Evolutionary conservation across 441 rosid genomes (phyloP).

Genomic region (Eruca vesicaria): DNA sequence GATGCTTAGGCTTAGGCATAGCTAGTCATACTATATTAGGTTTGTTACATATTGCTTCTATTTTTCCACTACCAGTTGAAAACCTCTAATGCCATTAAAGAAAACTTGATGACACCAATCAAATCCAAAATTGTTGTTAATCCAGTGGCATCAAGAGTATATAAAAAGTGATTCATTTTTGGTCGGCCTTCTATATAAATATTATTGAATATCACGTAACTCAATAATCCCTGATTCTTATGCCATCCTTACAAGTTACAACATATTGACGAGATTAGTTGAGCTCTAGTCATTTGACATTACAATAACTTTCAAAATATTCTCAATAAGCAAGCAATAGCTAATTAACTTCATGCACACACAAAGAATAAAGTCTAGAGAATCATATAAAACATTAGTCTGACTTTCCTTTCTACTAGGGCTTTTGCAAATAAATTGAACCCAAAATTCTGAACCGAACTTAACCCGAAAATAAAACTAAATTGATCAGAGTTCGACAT

Average conservation of each 20-base stretch:
- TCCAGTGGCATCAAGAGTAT: slow-evolving; percentile 11
- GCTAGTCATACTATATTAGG: too few species aligned
- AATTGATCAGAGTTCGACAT: too few species aligned
- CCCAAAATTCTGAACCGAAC: too few species aligned
- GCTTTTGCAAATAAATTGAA: too few species aligned
- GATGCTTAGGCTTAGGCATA: too few species aligned
- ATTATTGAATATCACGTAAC: not conserved
- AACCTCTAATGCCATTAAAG: not conserved
- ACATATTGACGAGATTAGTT: slow-evolving; percentile 18
- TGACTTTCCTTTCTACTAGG: not conserved
- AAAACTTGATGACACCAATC: not conserved
- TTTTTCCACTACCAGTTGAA: not conserved
- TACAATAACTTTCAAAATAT: not conserved
- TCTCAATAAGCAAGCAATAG: not conserved
- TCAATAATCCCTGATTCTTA: slow-evolving; percentile 19
- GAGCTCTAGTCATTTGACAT: slow-evolving; percentile 33
- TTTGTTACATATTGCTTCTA: not conserved
- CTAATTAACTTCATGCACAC: slow-evolving; percentile 11
- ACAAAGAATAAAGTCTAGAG: slow-evolving; percentile 8
- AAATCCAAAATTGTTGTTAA: not conserved
- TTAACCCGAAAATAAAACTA: too few species aligned
- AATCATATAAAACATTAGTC: not conserved
- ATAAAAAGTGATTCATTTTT: slow-evolving; percentile 4
- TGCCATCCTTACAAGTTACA: slow-evolving; percentile 14
- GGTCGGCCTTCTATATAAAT: not conserved